Evolutionary conservation across 768 basidiomycete genomes (phyloP).

Genomic region (Mycena leptocephala): DNA sequence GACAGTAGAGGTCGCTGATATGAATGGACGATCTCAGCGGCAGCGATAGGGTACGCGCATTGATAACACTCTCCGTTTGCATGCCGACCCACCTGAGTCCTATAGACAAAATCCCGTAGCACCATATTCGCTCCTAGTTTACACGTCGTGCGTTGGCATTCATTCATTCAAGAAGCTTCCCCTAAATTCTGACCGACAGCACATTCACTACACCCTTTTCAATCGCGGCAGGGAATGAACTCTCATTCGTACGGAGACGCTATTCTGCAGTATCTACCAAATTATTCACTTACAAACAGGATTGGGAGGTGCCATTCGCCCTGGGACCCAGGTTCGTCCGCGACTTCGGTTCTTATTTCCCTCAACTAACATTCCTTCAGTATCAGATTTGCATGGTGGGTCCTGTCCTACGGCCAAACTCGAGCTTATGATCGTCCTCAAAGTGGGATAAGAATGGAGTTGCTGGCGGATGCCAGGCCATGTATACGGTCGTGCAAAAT

Average conservation of each 20-base stretch:
- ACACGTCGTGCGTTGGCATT: conserved; percentile 57
- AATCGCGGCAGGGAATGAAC: conserved; percentile 55
- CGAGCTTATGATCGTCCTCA: not conserved
- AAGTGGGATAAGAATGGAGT: conserved; percentile 65
- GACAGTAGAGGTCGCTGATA: not conserved
- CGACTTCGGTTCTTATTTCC: not conserved
- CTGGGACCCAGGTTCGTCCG: conserved; percentile 57
- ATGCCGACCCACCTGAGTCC: not conserved
- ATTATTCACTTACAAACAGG: conserved; percentile 43
- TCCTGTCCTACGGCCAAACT: not conserved
- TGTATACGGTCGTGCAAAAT: conserved; percentile 65
- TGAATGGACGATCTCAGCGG: not conserved
- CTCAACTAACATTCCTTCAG: conserved; percentile 36
- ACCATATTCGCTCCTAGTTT: conserved; percentile 68
- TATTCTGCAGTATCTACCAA: not conserved
- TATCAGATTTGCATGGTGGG: conserved; percentile 75
- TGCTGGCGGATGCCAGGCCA: conserved; percentile 68
- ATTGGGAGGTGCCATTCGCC: conserved; percentile 68
- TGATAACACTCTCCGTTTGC: not conserved
- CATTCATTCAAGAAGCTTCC: not conserved
- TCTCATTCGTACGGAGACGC: conserved; percentile 48
- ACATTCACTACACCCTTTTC: conserved; percentile 61
- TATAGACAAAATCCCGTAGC: conserved; percentile 61
- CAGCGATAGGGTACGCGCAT: conserved; percentile 21
- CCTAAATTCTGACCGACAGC: conserved; percentile 41